These are phyloP conservation scores for Yamadazyma mexicana DNA, from an alignment of 1,139 yeast species.

Conservation along the genomic window DNA sequence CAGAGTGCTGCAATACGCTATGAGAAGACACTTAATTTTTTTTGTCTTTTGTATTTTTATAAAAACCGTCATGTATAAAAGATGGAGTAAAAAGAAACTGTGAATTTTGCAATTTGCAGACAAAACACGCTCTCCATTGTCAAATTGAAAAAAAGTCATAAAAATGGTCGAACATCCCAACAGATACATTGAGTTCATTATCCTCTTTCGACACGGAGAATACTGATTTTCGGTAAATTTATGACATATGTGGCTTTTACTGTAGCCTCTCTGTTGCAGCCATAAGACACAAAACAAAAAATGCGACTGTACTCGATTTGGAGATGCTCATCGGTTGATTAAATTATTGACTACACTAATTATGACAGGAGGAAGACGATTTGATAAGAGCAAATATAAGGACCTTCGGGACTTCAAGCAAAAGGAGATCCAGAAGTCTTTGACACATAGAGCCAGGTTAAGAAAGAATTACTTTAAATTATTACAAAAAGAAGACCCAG, in stretches of 20 bases:
- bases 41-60: no score
- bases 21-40: no score
- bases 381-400: conserved; percentile 23
- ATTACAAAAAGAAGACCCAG: conserved; percentile 64
- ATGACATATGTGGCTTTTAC: no score
- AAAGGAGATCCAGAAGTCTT: conserved; percentile 70
- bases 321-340: conserved; percentile 11
- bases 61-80: neutral
- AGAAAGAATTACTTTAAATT: conserved; percentile 81
- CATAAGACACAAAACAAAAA: conserved; percentile 1
- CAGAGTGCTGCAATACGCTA: no score
- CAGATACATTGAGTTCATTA: no score
- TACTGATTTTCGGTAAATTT: no score
- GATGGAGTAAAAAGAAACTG: neutral
- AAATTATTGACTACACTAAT: conserved; percentile 1
- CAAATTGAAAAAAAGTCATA: no score
- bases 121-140: no score
- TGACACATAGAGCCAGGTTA: conserved; percentile 80
- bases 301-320: neutral
- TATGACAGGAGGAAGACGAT: conserved; percentile 15
- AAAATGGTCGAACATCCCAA: neutral
- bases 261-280: neutral
- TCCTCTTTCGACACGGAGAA: no score
- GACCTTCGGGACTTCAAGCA: conserved; percentile 44
- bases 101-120: neutral